A percentile compares a stretch with the other conserved stretches of the same genome.
Conservation (phyloP, 208 protist species). For the Leishmania lainsoni region DNA sequence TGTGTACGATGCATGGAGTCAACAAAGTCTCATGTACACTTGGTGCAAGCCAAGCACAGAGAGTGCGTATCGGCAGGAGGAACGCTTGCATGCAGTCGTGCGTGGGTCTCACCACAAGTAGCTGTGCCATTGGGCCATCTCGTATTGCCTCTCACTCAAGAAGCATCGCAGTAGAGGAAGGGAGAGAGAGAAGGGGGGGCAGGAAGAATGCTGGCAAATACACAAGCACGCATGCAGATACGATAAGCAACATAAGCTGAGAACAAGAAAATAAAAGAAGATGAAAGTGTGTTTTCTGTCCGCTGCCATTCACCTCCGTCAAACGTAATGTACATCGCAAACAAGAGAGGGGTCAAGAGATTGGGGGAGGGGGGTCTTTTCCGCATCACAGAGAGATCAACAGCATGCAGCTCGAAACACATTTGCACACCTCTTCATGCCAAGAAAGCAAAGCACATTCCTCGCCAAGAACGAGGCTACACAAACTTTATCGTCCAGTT, state of each 20-base stretch:
- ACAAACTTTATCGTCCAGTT: slow-evolving; percentile 44
- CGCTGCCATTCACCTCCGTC: background rate
- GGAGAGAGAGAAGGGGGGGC: too few species aligned
- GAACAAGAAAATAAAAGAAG: background rate
- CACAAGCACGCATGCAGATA: background rate
- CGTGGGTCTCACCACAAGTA: background rate
- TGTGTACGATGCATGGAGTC: slow-evolving; percentile 4
- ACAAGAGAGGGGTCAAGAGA: background rate
- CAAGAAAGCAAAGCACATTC: background rate
- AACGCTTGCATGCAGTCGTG: background rate
- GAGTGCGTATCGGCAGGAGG: background rate
- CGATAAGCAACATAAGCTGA: background rate
- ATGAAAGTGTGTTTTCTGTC: background rate
- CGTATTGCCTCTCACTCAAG: background rate
- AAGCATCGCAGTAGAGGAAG: background rate
- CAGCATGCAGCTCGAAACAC: too few species aligned
- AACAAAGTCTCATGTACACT: background rate
- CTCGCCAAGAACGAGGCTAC: background rate
- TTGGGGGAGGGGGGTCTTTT: too few species aligned
- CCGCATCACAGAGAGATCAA: background rate
- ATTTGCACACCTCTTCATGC: background rate
- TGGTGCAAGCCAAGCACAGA: background rate
- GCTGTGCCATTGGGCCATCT: background rate
- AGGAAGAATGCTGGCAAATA: background rate
- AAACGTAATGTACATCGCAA: background rate